Evolutionary conservation across 2,329 filamentous ascomycete species (phyloP), one percentile per base, ranked within the genome.

Genomic region (Dryadomyces quercivorus): DNA sequence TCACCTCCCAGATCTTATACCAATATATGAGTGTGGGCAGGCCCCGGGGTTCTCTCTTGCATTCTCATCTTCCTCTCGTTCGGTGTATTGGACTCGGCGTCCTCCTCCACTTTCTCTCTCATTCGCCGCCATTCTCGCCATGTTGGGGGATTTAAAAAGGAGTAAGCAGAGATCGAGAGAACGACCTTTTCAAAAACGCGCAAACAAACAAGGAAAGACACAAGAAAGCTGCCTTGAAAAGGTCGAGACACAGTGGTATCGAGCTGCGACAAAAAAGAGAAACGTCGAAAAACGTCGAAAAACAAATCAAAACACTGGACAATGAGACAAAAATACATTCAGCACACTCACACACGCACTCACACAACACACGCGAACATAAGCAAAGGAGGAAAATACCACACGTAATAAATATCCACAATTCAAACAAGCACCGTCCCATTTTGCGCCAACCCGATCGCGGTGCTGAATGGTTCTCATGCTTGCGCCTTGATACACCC

Each of bases 401-500:
- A 38, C 43, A 38, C 15, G 22, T 47, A 43, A 46, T 16, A 42
- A 45, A 21, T 15, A 45, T 50, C 22, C 49, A 49, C 38, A 52
- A 53, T 52, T 16, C 48, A 53, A 48, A 51, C 55, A 57, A 59
- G 56, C 57, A 57, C 53, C 54, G 53, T 55, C 49, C 57, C 56
- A 59, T 46, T 55, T 59, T 59, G 58, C 59, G 59, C 59, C 59
- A 60, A 59, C 59, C 59, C 59, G 44, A 60, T 60, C 51, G 59
- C 59, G 58, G 59, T 57, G 59, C 59, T 55, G 47, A 55, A 60
- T 59, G 59, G 58, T 59, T 47, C 51, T 56, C 51, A 53, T 59
- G 57, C 53, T 55, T 56, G 50, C 54, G 50, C 55, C 51, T 51
- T 13, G 22, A 51, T 43, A 56, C 54, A 50, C 44, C 53, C 53